A percentile compares a stretch with the other conserved stretches of the same genome.
phyloP scores from a whole-genome alignment of 345 rosid genomes.

The Lagerstroemia speciosa region DNA sequence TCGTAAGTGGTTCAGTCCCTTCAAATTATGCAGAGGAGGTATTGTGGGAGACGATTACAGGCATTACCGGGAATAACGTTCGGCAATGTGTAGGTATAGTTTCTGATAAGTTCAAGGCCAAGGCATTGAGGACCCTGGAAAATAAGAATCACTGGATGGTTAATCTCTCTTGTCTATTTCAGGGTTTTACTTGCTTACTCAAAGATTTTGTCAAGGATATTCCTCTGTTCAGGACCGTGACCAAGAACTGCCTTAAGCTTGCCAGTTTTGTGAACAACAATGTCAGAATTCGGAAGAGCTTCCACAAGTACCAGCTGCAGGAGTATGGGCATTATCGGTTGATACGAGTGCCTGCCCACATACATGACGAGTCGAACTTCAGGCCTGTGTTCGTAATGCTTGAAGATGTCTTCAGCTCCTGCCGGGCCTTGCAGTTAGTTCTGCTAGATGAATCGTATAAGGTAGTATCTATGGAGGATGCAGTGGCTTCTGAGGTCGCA shows the following conservation, averaged over 20 bases:
- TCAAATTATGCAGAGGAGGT: conserved; percentile 87
- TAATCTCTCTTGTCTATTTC: conserved; percentile 83
- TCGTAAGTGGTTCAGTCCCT: conserved; percentile 61
- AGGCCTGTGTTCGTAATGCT: conserved; percentile 44
- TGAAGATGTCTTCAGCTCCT: conserved; percentile 69
- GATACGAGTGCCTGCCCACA: conserved; percentile 53
- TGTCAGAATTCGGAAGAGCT: conserved; percentile 48
- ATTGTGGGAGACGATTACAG: conserved; percentile 68
- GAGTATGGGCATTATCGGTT: conserved; percentile 53
- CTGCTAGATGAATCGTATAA: conserved; percentile 66
- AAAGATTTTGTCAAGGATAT: conserved; percentile 74
- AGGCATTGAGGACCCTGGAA: conserved; percentile 81
- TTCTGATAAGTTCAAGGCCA: conserved; percentile 73
- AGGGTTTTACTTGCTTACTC: conserved; percentile 69
- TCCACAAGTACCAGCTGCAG: conserved; percentile 70
- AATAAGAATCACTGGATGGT: conserved; percentile 94
- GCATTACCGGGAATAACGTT: conserved; percentile 67
- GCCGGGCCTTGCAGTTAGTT: conserved; percentile 64
- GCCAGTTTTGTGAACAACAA: conserved; percentile 63
- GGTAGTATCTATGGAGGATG: conserved; percentile 65
- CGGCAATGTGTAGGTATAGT: conserved; percentile 92
- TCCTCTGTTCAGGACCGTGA: conserved; percentile 54
- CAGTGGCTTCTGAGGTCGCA: conserved; percentile 59
- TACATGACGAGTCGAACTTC: conserved; percentile 33
- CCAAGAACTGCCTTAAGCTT: conserved; percentile 57